A percentile compares a stretch with the other conserved stretches of the same genome.
Evolutionary conservation across 1,139 yeast genomes (phyloP).

Genomic region (Diutina sp.): DNA sequence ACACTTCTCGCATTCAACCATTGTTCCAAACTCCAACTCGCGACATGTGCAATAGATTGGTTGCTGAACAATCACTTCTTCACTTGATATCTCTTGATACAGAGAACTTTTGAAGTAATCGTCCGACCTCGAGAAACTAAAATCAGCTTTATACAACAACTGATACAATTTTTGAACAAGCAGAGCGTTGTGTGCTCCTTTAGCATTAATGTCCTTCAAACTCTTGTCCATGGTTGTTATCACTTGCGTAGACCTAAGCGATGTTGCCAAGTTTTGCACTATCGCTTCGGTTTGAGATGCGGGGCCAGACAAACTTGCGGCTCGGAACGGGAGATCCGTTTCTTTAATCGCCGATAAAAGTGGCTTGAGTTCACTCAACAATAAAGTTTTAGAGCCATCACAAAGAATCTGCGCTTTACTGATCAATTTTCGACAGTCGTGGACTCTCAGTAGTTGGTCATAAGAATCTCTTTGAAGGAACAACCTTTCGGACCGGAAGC

Average conservation of each 20-base stretch:
- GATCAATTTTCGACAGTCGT: slow-evolving; percentile 11
- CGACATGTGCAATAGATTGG: slow-evolving; percentile 57
- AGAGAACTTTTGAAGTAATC: slow-evolving; percentile 5
- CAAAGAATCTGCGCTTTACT: slow-evolving; percentile 7
- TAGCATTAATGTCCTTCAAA: background rate
- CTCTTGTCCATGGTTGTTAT: slow-evolving; percentile 4
- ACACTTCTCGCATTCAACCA: slow-evolving; percentile 74
- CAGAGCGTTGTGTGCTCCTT: slow-evolving; percentile 9
- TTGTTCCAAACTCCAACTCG: slow-evolving; percentile 50
- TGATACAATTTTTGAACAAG: slow-evolving; percentile 16
- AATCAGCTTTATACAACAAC: slow-evolving; percentile 19
- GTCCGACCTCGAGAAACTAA: slow-evolving; percentile 19
- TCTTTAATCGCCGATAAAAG: background rate
- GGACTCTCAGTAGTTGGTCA: slow-evolving; percentile 16
- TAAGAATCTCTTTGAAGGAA: slow-evolving; percentile 17
- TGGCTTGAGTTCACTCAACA: background rate
- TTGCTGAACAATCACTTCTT: background rate
- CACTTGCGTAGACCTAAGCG: slow-evolving; percentile 19
- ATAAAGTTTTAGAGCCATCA: background rate
- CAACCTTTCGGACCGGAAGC: slow-evolving; percentile 10
- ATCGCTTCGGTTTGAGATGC: slow-evolving; percentile 25
- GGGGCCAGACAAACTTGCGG: slow-evolving; percentile 4
- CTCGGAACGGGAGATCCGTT: background rate
- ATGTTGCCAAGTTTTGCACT: slow-evolving; percentile 18
- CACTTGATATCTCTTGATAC: slow-evolving; percentile 9